phyloP scores from a whole-genome alignment of 2,329 filamentous ascomycete genomes.

The Gaeumannomyces tritici region DNA sequence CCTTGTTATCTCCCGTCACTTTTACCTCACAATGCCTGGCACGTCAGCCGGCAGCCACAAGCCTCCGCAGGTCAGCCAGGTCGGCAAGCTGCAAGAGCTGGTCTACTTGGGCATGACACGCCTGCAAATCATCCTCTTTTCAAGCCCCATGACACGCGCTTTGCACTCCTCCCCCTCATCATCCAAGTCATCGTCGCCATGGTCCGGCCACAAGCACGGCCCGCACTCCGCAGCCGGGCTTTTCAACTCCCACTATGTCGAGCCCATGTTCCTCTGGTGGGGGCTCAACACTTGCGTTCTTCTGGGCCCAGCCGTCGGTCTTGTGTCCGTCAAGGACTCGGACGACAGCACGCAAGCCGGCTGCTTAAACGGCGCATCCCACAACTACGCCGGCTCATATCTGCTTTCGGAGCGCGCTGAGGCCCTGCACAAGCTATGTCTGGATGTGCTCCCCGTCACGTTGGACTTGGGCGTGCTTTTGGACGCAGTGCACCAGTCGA shows the following conservation, averaged over 20 bases:
- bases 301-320: slow-evolving; percentile 1
- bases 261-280: slow-evolving; percentile 11
- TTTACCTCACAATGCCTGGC: too few species aligned
- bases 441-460: slow-evolving; percentile 7
- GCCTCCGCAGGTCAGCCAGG: not conserved
- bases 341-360: not conserved
- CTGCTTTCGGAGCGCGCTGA: slow-evolving; percentile 1
- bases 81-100: not conserved
- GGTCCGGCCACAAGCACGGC: slow-evolving; percentile 1
- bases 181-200: not conserved
- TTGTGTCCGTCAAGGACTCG: not conserved
- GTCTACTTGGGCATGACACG: not conserved
- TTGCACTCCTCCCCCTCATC: not conserved
- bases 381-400: slow-evolving; percentile 11
- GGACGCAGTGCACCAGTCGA: slow-evolving; percentile 4
- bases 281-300: slow-evolving; percentile 9
- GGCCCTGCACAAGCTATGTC: slow-evolving; percentile 8
- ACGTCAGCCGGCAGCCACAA: too few species aligned
- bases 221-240: not conserved
- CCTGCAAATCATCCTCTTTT: not conserved
- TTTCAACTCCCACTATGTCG: slow-evolving; percentile 8
- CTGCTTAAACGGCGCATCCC: slow-evolving; percentile 8
- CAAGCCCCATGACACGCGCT: not conserved
- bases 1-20: too few species aligned
- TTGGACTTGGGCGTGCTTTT: slow-evolving; percentile 5